Percentiles rank a stretch among this genome's conserved stretches.
Evolutionary conservation across 2,329 filamentous ascomycete genomes (phyloP).

Genomic region (Ceratocystis colombiana): DNA sequence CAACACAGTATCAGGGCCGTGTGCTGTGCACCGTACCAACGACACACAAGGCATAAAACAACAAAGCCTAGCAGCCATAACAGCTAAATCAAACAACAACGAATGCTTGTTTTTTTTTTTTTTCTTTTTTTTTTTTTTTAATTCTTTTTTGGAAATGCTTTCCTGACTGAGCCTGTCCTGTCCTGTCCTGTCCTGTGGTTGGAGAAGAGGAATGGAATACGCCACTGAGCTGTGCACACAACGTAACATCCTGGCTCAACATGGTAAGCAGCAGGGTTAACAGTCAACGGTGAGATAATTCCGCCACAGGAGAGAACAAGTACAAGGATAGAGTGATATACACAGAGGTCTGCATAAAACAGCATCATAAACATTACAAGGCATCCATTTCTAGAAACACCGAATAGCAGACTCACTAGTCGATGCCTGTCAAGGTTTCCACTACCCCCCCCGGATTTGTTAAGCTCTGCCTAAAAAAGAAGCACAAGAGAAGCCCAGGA

Average conservation of each 20-base stretch:
- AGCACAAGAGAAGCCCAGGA: neutral
- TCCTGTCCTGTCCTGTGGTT: too few relatives aligned
- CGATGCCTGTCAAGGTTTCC: too few relatives aligned
- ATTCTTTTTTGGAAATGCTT: too few relatives aligned
- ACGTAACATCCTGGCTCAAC: neutral
- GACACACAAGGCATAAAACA: neutral
- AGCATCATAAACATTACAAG: too few relatives aligned
- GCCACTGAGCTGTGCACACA: neutral
- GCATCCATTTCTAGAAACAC: too few relatives aligned
- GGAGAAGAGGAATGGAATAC: neutral
- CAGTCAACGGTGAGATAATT: neutral
- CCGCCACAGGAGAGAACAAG: slow-evolving; percentile 3
- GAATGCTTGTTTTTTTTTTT: too few relatives aligned
- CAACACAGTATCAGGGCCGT: neutral
- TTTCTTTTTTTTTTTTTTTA: too few relatives aligned
- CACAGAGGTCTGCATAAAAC: too few relatives aligned
- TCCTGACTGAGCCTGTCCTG: too few relatives aligned
- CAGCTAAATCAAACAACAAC: neutral
- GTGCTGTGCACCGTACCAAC: slow-evolving; percentile 3
- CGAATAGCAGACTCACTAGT: too few relatives aligned
- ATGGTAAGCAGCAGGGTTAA: slow-evolving; percentile 6
- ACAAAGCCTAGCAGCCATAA: neutral
- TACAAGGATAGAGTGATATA: too few relatives aligned
- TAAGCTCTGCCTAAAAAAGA: neutral
- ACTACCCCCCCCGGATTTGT: too few relatives aligned